Evolutionary conservation across 164 flowering plant species (phyloP), one percentile per base, ranked within the genome.

Genomic region (Hamamelis virginiana): DNA sequence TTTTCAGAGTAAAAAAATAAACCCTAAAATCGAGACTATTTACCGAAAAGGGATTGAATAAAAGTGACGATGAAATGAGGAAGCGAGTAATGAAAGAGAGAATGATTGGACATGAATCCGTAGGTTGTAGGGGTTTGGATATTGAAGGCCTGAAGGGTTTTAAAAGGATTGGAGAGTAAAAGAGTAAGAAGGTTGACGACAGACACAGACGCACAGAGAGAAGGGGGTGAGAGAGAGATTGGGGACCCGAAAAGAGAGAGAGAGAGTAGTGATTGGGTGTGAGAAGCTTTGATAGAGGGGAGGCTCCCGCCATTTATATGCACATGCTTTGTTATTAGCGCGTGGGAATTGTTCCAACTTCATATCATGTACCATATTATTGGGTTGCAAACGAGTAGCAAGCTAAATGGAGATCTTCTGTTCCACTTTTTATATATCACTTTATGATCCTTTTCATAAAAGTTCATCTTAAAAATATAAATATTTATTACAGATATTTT

Each of bases 271-370:
- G n/a, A n/a, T n/a, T n/a, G 73, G 68, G 76, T 8, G 71, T 27
- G 55, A 8, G 68, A 75, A 68, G 43, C 43, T 68, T 65, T 27
- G 55, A 52, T 13, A 4, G 12, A 0, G 27, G 38, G 50, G 48
- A 66, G 70, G 68, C 82, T 76, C 80, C 82, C 78, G 83, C 82
- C 75, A 78, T 80, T 71, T 80, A 80, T 78, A 82, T 73, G 74
- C n/a, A 69, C 62, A 28, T 0, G 8, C 41, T 26, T 51, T 6
- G 0, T 5, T 1, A 19, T 6, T 19, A 51, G 19, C 9, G 10
- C 8, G 21, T 51, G 55, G n/a, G n/a, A n/a, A n/a, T n/a, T n/a
- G n/a, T n/a, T n/a, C n/a, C n/a, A n/a, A n/a, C n/a, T n/a, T n/a
- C n/a, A n/a, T n/a, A n/a, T n/a, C n/a, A n/a, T n/a, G n/a, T n/a